Percentiles rank a stretch among this genome's conserved stretches.
These are phyloP conservation scores for Priceomyces melissophilus DNA, from an alignment of 805 yeast species.

Conservation along the genomic window DNA sequence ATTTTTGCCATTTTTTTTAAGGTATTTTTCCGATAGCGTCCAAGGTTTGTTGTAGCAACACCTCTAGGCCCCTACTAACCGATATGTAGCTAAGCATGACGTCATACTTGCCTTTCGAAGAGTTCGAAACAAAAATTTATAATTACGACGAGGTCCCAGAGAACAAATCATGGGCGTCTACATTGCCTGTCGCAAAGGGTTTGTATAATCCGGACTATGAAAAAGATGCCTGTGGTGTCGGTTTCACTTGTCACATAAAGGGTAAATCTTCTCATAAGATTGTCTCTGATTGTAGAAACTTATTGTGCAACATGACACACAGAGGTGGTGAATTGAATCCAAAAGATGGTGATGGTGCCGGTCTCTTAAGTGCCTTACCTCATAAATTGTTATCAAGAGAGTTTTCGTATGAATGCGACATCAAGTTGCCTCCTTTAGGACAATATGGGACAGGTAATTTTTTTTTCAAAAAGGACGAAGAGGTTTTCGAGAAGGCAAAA, in stretches of 20 bases:
- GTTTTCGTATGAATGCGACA: conserved; percentile 65
- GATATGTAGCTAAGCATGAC: conserved; percentile 15
- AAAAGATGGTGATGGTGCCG: conserved; percentile 98
- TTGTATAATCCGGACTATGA: conserved; percentile 91
- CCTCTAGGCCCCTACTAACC: not conserved
- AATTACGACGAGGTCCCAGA: conserved; percentile 71
- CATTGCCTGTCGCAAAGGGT: conserved; percentile 83
- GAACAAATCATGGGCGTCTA: conserved; percentile 88
- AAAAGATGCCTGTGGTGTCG: conserved; percentile 98
- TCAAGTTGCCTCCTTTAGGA: conserved; percentile 71
- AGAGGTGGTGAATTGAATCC: conserved; percentile 99
- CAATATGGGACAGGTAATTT: conserved; percentile 95
- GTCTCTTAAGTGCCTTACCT: conserved; percentile 89
- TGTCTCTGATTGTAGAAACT: conserved; percentile 81
- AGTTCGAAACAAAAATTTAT: conserved; percentile 44
- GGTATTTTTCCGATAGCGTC: too few species aligned
- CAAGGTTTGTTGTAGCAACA: too few species aligned
- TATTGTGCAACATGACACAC: conserved; percentile 97
- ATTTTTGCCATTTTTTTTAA: too few species aligned
- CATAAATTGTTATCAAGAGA: conserved; percentile 84
- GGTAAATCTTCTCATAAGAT: conserved; percentile 87
- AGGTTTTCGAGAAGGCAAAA: conserved; percentile 66
- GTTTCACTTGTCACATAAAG: conserved; percentile 92
- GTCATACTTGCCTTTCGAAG: conserved; percentile 40
- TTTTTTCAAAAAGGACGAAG: conserved; percentile 84